phyloP scores from a whole-genome alignment of 2,329 filamentous ascomycete genomes.

The Cadophora luteo-olivacea region DNA sequence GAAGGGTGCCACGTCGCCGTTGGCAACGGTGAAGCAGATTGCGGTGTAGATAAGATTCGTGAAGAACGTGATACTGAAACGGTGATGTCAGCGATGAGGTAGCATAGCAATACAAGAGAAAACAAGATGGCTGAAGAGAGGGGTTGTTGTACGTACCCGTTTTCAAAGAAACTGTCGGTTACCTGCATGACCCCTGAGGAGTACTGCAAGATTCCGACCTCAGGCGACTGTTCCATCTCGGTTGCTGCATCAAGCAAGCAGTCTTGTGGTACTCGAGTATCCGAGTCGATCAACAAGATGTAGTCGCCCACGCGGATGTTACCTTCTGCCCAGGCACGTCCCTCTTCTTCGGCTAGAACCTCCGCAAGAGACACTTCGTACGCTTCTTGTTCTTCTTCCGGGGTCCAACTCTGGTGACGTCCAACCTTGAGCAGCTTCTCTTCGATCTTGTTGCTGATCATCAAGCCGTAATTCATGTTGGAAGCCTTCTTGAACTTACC shows the following conservation, averaged over 20 bases:
- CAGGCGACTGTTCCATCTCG: conserved; percentile 73
- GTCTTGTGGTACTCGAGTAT: conserved; percentile 59
- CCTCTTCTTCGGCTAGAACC: conserved; percentile 56
- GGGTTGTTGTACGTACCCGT: conserved; percentile 50
- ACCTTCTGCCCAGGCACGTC: conserved; percentile 63
- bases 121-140: background rate
- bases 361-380: conserved; percentile 58
- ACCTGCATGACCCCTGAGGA: conserved; percentile 81
- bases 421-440: conserved; percentile 53
- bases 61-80: conserved; percentile 70
- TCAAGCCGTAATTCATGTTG: conserved; percentile 73
- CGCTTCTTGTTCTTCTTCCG: conserved; percentile 49
- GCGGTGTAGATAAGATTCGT: conserved; percentile 79
- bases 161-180: conserved; percentile 74
- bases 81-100: background rate
- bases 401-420: conserved; percentile 28
- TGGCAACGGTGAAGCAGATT: conserved; percentile 73
- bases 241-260: conserved; percentile 53
- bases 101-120: background rate
- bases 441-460: conserved; percentile 39
- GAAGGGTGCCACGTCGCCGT: conserved; percentile 69
- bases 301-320: conserved; percentile 67
- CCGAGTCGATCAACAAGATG: conserved; percentile 72
- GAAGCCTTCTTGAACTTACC: conserved; percentile 78
- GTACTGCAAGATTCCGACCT: conserved; percentile 76